phyloP scores from a whole-genome alignment of 495 filamentous ascomycete species.

The Aspergillus hancockii region DNA sequence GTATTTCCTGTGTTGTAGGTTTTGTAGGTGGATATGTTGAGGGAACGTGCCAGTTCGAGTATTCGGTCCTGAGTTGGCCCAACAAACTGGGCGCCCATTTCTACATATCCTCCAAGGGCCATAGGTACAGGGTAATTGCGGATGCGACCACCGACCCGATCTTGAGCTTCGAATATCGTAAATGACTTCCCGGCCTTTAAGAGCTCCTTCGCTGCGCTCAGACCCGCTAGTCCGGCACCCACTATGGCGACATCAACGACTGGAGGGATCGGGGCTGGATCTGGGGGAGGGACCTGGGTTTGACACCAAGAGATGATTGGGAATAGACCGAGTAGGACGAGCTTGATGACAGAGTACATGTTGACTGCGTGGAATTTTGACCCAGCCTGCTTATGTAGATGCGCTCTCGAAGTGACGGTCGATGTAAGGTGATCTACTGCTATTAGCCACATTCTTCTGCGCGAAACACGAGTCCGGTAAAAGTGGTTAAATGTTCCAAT shows the following conservation, averaged over 20 bases:
- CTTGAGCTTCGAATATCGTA: conserved; percentile 23
- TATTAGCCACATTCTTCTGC: no score
- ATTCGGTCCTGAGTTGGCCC: conserved; percentile 21
- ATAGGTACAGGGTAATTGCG: conserved; percentile 3
- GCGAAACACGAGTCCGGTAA: no score
- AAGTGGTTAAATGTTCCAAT: no score
- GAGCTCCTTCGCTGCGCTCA: conserved; percentile 21
- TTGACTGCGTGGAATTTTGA: neutral
- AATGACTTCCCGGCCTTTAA: conserved; percentile 17
- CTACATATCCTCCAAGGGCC: conserved; percentile 3
- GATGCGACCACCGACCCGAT: conserved; percentile 24
- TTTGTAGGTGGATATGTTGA: conserved; percentile 11
- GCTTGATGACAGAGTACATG: neutral
- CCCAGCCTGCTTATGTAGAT: no score
- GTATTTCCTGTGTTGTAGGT: conserved; percentile 17
- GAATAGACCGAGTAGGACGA: neutral
- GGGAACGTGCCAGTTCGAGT: conserved; percentile 12
- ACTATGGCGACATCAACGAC: conserved; percentile 22
- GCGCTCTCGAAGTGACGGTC: no score
- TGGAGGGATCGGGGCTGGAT: neutral
- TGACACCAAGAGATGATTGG: neutral
- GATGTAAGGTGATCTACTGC: no score
- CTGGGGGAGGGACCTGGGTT: no score
- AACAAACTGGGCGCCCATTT: conserved; percentile 20
- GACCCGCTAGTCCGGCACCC: conserved; percentile 25